Evolutionary conservation across 768 basidiomycete species (phyloP).

Genomic region (Calocera cornea): DNA sequence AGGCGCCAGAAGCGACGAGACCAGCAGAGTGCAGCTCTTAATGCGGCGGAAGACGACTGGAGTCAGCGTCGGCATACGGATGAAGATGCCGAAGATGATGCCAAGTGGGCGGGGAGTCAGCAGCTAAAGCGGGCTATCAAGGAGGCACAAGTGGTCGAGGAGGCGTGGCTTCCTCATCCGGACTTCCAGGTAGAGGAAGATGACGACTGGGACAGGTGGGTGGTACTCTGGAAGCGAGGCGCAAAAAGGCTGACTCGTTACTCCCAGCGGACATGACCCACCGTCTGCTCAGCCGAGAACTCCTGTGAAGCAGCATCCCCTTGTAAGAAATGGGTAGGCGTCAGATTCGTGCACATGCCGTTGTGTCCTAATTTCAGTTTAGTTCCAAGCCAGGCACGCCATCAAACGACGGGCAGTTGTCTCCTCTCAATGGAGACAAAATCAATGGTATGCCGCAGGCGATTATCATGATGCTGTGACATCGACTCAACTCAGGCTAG

Average conservation of each 20-base stretch:
- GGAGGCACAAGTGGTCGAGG: conserved; percentile 17
- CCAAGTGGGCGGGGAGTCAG: conserved; percentile 37
- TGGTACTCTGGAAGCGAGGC: neutral
- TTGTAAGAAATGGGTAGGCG: neutral
- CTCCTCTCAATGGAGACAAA: neutral
- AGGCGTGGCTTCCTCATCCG: conserved; percentile 14
- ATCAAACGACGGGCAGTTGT: neutral
- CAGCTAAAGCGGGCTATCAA: conserved; percentile 33
- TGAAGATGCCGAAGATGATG: conserved; percentile 35
- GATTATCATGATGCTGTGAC: neutral
- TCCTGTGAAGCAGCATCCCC: neutral
- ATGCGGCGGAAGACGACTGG: neutral
- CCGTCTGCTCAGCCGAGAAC: neutral
- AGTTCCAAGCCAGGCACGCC: neutral
- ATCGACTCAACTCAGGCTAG: neutral
- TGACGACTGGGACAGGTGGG: conserved; percentile 20
- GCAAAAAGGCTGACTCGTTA: neutral
- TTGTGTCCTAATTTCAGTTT: neutral
- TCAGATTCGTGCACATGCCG: neutral
- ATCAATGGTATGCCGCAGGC: neutral
- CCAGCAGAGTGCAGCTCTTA: neutral
- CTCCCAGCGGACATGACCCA: neutral
- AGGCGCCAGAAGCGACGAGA: neutral
- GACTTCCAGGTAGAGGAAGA: conserved; percentile 27
- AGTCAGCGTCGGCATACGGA: neutral